Evolutionary conservation across 148 eudicot species (phyloP).

Genomic region (Persicaria tinctoria): DNA sequence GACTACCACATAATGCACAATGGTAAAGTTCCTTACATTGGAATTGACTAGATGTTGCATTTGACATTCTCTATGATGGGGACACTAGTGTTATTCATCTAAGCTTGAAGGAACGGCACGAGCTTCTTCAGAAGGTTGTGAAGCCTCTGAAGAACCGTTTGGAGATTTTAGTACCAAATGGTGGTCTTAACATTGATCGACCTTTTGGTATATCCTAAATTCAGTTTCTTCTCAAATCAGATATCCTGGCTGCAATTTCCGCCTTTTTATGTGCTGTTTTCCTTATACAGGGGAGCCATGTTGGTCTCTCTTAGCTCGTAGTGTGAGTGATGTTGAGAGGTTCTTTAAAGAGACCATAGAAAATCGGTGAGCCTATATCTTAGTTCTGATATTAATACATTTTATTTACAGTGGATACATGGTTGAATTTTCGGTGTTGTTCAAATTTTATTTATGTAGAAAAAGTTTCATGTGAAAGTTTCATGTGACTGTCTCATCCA

Average conservation of each 20-base stretch:
- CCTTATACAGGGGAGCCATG: slow-evolving; percentile 56
- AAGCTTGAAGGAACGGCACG: slow-evolving; percentile 74
- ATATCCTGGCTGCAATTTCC: background rate
- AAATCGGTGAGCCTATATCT: slow-evolving; percentile 38
- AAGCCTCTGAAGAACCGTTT: slow-evolving; percentile 67
- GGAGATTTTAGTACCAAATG: slow-evolving; percentile 79
- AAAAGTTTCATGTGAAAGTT: background rate
- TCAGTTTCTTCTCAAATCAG: background rate
- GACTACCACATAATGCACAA: background rate
- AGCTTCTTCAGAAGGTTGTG: slow-evolving; percentile 65
- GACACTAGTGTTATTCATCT: slow-evolving; percentile 96
- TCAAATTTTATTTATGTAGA: background rate
- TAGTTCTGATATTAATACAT: background rate
- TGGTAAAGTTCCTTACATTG: slow-evolving; percentile 28
- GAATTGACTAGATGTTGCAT: slow-evolving; percentile 60
- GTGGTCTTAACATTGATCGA: slow-evolving; percentile 50
- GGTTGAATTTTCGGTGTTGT: background rate
- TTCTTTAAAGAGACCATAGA: slow-evolving; percentile 75
- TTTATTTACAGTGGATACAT: background rate
- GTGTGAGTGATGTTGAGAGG: slow-evolving; percentile 62
- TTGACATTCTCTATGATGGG: slow-evolving; percentile 85
- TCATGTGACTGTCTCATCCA: background rate
- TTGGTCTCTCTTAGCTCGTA: slow-evolving; percentile 64
- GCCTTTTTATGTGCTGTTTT: background rate
- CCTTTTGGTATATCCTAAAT: slow-evolving; percentile 31